These are phyloP conservation scores for Psophocarpus tetragonolobus DNA, from an alignment of 306 rosid genomes.

Conservation along the genomic window DNA sequence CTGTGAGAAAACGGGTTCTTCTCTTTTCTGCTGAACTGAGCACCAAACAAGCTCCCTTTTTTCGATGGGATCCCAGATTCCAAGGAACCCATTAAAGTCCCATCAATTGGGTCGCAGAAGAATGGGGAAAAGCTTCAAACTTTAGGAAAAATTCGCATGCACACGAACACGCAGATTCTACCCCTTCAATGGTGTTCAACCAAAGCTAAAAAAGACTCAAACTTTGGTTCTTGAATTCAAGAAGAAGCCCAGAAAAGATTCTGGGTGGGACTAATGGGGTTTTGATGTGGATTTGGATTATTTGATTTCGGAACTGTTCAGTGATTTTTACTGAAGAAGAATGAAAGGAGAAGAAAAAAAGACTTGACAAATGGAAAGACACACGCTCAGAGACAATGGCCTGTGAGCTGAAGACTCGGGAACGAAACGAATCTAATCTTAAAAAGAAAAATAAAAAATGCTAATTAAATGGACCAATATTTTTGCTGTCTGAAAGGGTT, in stretches of 20 bases:
- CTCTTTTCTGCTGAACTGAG: constrained; percentile 54
- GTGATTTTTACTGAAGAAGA: constrained; percentile 13
- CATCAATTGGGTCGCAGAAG: constrained; percentile 44
- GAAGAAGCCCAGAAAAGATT: constrained; percentile 35
- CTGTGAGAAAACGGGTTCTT: constrained; percentile 66
- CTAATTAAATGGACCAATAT: background rate
- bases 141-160: constrained; percentile 32
- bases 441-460: background rate
- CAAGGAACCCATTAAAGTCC: constrained; percentile 89
- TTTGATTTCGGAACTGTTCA: constrained; percentile 17
- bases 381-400: constrained; percentile 22
- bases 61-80: constrained; percentile 66
- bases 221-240: constrained; percentile 22
- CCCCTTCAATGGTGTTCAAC: constrained; percentile 22
- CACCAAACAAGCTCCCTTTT: constrained; percentile 68
- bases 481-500: constrained; percentile 10
- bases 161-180: constrained; percentile 28
- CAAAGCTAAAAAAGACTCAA: constrained; percentile 24
- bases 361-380: constrained; percentile 31
- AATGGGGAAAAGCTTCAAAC: constrained; percentile 33
- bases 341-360: background rate
- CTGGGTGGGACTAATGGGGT: constrained; percentile 30
- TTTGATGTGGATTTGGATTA: constrained; percentile 43
- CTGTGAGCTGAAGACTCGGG: constrained; percentile 32
- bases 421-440: constrained; percentile 26